These are phyloP conservation scores for Debaryomyces nepalensis DNA, from an alignment of 1,139 yeast species.

Conservation along the genomic window DNA sequence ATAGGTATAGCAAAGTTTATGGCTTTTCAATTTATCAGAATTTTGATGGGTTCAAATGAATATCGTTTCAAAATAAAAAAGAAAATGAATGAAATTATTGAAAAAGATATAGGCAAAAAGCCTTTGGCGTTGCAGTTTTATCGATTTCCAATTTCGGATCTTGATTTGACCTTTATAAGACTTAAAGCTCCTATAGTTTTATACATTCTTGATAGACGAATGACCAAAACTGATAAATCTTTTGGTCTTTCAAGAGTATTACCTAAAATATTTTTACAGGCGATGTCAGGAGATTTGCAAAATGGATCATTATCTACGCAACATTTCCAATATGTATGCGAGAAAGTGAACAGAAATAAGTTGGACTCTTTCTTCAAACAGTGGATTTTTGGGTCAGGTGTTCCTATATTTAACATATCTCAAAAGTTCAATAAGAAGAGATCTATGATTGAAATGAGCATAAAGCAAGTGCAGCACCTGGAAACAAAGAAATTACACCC, in stretches of 20 bases:
- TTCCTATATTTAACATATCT: slow-evolving; percentile 84
- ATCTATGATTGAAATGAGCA: slow-evolving; percentile 92
- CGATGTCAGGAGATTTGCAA: slow-evolving; percentile 90
- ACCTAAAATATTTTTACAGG: slow-evolving; percentile 89
- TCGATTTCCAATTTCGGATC: slow-evolving; percentile 66
- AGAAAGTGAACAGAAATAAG: slow-evolving; percentile 87
- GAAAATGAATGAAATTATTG: slow-evolving; percentile 67
- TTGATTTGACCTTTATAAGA: slow-evolving; percentile 64
- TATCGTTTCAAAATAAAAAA: slow-evolving; percentile 71
- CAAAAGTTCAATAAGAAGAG: slow-evolving; percentile 93
- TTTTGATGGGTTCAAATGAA: slow-evolving; percentile 83
- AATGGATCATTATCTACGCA: slow-evolving; percentile 79
- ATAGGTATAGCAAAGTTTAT: slow-evolving; percentile 84
- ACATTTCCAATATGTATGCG: slow-evolving; percentile 92
- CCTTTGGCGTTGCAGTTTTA: slow-evolving; percentile 76
- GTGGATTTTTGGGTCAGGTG: slow-evolving; percentile 92
- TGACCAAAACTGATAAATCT: slow-evolving; percentile 95
- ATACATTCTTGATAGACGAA: slow-evolving; percentile 82
- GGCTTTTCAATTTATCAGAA: slow-evolving; percentile 72
- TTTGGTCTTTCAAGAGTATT: slow-evolving; percentile 90
- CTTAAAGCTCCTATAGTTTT: slow-evolving; percentile 87
- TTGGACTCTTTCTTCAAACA: slow-evolving; percentile 85
- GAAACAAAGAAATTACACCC: slow-evolving; percentile 51
- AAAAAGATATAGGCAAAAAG: slow-evolving; percentile 76
- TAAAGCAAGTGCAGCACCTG: slow-evolving; percentile 82